Evolutionary conservation across 2,329 filamentous ascomycete genomes (phyloP).

Genomic region (Lithohypha guttulata): DNA sequence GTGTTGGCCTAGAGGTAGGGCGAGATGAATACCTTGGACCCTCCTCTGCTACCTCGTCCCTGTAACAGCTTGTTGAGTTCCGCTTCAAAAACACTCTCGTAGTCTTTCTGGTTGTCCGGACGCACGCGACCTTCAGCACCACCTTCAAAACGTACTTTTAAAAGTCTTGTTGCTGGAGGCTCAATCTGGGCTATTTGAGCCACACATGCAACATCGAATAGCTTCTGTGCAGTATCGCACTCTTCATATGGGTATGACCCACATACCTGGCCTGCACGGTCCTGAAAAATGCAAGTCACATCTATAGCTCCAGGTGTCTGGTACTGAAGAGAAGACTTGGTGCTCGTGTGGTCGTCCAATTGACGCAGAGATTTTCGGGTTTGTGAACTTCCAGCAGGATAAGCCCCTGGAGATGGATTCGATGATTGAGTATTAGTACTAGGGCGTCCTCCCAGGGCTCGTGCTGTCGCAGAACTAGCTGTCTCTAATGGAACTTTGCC

Average conservation of each 20-base stretch:
- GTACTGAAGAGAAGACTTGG: not conserved
- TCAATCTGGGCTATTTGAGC: constrained; percentile 4
- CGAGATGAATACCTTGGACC: too few relatives aligned
- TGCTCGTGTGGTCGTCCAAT: not conserved
- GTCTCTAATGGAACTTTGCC: too few relatives aligned
- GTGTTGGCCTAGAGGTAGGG: too few relatives aligned
- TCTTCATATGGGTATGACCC: not conserved
- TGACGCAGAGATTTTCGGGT: too few relatives aligned
- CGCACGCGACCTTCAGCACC: not conserved
- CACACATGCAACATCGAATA: constrained; percentile 4
- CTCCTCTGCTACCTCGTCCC: not conserved
- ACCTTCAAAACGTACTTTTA: not conserved
- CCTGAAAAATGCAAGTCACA: not conserved
- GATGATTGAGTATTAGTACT: too few relatives aligned
- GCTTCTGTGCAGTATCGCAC: constrained; percentile 1
- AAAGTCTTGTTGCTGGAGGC: not conserved
- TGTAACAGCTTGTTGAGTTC: not conserved
- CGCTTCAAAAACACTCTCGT: not conserved
- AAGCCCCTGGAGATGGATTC: too few relatives aligned
- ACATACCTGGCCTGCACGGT: not conserved
- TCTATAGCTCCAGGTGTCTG: not conserved
- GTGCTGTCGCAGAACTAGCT: too few relatives aligned
- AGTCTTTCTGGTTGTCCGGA: constrained; percentile 1
- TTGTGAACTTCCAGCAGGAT: too few relatives aligned
- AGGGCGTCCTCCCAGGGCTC: too few relatives aligned